These are phyloP conservation scores for Hypsizygus marmoreus DNA, from an alignment of 768 basidiomycete genomes.

Conservation along the genomic window DNA sequence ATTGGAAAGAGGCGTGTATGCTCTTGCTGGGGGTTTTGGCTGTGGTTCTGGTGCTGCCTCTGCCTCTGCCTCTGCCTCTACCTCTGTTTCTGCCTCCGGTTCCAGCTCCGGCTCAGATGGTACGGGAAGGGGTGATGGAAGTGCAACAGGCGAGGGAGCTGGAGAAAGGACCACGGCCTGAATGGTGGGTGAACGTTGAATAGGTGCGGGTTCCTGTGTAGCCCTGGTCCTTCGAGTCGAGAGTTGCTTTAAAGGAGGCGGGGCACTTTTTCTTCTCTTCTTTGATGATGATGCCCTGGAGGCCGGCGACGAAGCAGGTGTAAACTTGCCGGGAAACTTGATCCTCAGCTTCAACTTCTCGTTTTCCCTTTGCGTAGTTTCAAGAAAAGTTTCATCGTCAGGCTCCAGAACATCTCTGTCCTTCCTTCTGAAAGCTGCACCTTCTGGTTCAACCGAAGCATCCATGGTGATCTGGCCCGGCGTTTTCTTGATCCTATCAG, in stretches of 20 bases:
- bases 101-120: too few relatives aligned
- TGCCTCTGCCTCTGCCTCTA: background rate
- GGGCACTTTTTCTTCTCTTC: slow-evolving; percentile 22
- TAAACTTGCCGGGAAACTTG: slow-evolving; percentile 27
- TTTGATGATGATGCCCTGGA: slow-evolving; percentile 23
- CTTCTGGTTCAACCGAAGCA: slow-evolving; percentile 26
- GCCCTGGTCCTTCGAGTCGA: slow-evolving; percentile 2
- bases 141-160: background rate
- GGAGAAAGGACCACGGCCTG: background rate
- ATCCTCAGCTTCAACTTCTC: slow-evolving; percentile 40
- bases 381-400: slow-evolving; percentile 25
- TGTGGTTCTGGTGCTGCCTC: background rate
- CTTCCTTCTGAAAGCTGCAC: slow-evolving; percentile 17
- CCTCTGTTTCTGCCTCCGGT: too few relatives aligned
- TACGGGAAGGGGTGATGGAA: background rate
- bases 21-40: background rate
- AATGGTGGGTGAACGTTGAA: background rate
- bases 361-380: slow-evolving; percentile 28
- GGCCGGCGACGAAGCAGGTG: slow-evolving; percentile 25
- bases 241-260: slow-evolving; percentile 19
- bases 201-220: background rate
- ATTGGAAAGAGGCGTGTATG: slow-evolving; percentile 27
- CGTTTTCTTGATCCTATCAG: slow-evolving; percentile 50
- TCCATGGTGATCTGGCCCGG: slow-evolving; percentile 17
- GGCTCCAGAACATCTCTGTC: slow-evolving; percentile 31